A percentile compares a stretch with the other conserved stretches of the same genome.
These are phyloP conservation scores for Emmonsia crescens DNA, from an alignment of 2,329 filamentous ascomycete genomes.

Conservation along the genomic window DNA sequence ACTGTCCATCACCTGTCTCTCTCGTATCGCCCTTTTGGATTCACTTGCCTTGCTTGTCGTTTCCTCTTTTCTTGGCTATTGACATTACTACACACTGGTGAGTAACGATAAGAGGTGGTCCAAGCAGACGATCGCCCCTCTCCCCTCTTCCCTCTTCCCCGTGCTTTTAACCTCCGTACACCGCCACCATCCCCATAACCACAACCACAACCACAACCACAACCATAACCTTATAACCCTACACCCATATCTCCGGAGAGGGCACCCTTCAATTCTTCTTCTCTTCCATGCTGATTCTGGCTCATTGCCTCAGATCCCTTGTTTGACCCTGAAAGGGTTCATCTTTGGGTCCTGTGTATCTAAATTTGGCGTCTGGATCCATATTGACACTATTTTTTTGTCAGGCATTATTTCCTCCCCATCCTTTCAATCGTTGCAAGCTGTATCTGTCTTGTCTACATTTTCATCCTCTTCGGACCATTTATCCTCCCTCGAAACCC, in stretches of 20 bases:
- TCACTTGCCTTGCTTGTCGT: neutral
- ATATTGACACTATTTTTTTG: constrained; percentile 6
- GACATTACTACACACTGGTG: neutral
- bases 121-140: neutral
- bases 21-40: no score
- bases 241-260: neutral
- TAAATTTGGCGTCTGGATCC: neutral
- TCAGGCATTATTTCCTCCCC: neutral
- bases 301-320: constrained; percentile 5
- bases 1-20: no score
- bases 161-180: neutral
- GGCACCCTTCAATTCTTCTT: neutral
- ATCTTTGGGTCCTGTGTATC: neutral
- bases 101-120: neutral
- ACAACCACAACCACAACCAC: neutral
- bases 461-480: neutral
- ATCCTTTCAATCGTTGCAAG: neutral
- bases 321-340: neutral
- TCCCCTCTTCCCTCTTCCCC: neutral
- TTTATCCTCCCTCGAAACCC: neutral
- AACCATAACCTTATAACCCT: no score
- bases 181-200: neutral
- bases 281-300: neutral
- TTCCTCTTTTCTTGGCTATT: constrained; percentile 6
- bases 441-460: neutral